Evolutionary conservation across 164 flowering plant genomes (phyloP).

Genomic region (Nymphaea colorata): DNA sequence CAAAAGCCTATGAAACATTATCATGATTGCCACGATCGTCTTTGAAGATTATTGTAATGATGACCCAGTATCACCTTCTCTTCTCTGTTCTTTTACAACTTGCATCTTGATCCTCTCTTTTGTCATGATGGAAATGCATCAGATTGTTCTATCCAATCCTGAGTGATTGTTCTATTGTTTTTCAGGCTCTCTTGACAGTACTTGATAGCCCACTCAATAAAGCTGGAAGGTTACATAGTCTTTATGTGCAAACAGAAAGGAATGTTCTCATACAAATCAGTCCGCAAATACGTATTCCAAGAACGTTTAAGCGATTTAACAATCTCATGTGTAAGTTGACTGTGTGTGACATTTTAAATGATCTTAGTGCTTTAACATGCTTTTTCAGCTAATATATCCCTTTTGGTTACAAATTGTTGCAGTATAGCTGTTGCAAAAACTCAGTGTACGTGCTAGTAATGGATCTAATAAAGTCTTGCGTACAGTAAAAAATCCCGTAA

Average conservation of each 20-base stretch:
- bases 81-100: too few species aligned
- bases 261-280: conserved; percentile 89
- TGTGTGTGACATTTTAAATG: not conserved
- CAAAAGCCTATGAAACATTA: too few species aligned
- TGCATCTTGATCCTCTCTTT: too few species aligned
- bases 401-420: conserved; percentile 12
- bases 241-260: conserved; percentile 78
- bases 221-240: conserved; percentile 61
- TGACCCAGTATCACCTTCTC: too few species aligned
- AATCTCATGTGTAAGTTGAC: conserved; percentile 80
- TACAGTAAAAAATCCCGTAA: conserved; percentile 78
- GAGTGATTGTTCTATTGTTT: not conserved
- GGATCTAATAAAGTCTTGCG: conserved; percentile 78
- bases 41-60: too few species aligned
- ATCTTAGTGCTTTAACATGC: not conserved
- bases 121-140: too few species aligned
- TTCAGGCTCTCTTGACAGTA: conserved; percentile 71
- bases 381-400: not conserved
- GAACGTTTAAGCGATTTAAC: conserved; percentile 72
- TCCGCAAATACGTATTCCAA: conserved; percentile 81
- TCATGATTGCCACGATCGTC: too few species aligned
- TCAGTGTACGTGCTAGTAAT: conserved; percentile 52
- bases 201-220: conserved; percentile 80
- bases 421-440: conserved; percentile 82
- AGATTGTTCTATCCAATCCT: too few species aligned